phyloP scores from a whole-genome alignment of 2,329 filamentous ascomycete genomes.

The Curvularia sp. region DNA sequence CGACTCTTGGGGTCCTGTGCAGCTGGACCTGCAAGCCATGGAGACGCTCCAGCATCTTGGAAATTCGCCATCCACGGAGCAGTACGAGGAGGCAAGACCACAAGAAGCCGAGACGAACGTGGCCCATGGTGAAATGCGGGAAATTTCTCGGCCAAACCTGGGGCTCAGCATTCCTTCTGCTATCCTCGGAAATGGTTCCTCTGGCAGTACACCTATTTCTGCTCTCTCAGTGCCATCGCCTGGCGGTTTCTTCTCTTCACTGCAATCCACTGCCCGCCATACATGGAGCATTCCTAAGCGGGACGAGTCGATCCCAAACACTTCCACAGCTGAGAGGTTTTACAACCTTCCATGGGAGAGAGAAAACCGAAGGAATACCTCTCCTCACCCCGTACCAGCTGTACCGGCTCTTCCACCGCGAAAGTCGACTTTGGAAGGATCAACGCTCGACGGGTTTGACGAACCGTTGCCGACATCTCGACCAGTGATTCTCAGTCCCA shows the following conservation, averaged over 20 bases:
- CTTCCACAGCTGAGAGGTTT: slow-evolving; percentile 89
- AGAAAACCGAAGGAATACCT: slow-evolving; percentile 50
- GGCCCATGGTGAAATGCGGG: slow-evolving; percentile 67
- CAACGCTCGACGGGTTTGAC: slow-evolving; percentile 45
- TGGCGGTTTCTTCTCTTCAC: slow-evolving; percentile 86
- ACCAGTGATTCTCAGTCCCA: slow-evolving; percentile 38
- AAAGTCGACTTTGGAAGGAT: slow-evolving; percentile 39
- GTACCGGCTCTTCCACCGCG: slow-evolving; percentile 31
- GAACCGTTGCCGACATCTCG: slow-evolving; percentile 43
- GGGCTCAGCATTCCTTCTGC: slow-evolving; percentile 37
- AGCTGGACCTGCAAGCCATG: slow-evolving; percentile 79
- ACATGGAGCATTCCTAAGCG: slow-evolving; percentile 73
- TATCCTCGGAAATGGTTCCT: slow-evolving; percentile 45
- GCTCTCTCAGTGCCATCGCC: slow-evolving; percentile 89
- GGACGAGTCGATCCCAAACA: slow-evolving; percentile 69
- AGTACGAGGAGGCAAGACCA: slow-evolving; percentile 30
- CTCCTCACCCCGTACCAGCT: slow-evolving; percentile 25
- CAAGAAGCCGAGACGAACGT: slow-evolving; percentile 48
- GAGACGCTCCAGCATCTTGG: slow-evolving; percentile 77
- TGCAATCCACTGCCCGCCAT: slow-evolving; percentile 75
- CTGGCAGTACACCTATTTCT: slow-evolving; percentile 69
- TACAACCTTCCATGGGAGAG: slow-evolving; percentile 80
- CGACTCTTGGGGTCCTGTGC: slow-evolving; percentile 67
- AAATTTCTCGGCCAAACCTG: slow-evolving; percentile 61
- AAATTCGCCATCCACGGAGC: slow-evolving; percentile 40